Percentiles rank a stretch among this genome's conserved stretches.
Conservation (phyloP, 2,329 filamentous ascomycete species). For the Aspergillus fijiensis region DNA sequence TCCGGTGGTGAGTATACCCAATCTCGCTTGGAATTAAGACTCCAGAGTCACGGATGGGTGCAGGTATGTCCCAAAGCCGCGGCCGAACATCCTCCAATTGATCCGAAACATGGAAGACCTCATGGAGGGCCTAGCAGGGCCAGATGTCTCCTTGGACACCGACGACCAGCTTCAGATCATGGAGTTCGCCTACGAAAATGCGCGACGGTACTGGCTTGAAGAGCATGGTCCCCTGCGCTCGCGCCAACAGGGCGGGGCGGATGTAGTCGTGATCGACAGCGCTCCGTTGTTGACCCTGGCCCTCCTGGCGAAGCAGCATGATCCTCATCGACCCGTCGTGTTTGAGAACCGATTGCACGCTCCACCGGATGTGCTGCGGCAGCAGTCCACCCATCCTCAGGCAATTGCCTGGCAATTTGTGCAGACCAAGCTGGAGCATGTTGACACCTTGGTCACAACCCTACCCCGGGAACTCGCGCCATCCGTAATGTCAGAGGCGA, state of each 20-base stretch:
- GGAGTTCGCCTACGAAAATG: constrained; percentile 70
- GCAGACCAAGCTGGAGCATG: constrained; percentile 65
- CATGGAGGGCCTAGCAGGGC: constrained; percentile 69
- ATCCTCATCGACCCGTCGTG: constrained; percentile 70
- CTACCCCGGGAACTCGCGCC: constrained; percentile 73
- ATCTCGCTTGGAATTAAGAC: neutral
- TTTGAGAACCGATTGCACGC: constrained; percentile 80
- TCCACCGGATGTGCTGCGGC: constrained; percentile 65
- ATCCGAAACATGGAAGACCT: constrained; percentile 86
- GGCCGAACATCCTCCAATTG: constrained; percentile 72
- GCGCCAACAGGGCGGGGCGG: constrained; percentile 66
- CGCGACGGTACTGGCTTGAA: constrained; percentile 68
- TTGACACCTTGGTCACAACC: constrained; percentile 79
- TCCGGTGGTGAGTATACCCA: constrained; percentile 62
- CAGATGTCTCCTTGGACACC: constrained; percentile 59
- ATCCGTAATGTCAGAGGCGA: constrained; percentile 59
- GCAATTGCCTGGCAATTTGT: constrained; percentile 71
- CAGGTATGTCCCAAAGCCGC: constrained; percentile 70
- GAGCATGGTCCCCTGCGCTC: constrained; percentile 64
- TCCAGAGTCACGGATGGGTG: neutral
- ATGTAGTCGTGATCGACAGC: constrained; percentile 74
- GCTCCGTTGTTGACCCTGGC: constrained; percentile 77
- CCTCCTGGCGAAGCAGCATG: constrained; percentile 66
- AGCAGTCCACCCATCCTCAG: constrained; percentile 59
- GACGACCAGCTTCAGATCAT: constrained; percentile 62